Percentiles rank a stretch among this genome's conserved stretches.
Conservation (phyloP, 306 rosid species). For the Vachellia collinsii region DNA sequence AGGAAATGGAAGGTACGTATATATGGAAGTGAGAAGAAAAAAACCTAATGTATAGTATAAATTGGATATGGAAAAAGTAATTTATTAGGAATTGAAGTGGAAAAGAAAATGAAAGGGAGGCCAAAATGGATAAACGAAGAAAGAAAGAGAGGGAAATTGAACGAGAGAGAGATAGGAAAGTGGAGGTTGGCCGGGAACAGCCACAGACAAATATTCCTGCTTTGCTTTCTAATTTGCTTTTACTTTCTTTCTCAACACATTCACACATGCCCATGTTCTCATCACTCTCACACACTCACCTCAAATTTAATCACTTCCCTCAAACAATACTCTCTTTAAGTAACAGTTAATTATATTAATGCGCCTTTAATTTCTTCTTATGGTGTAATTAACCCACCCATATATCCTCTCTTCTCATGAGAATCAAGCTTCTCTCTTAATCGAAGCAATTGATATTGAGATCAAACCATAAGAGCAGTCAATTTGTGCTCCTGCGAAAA, state of each 20-base stretch:
- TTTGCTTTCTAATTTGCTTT: neutral
- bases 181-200: constrained; percentile 3
- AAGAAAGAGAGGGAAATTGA: neutral
- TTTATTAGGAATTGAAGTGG: neutral
- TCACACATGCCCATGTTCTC: constrained; percentile 8
- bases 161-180: neutral
- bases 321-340: neutral
- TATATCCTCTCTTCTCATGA: neutral
- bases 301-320: neutral
- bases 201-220: constrained; percentile 11
- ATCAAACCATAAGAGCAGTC: neutral
- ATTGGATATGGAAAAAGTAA: neutral
- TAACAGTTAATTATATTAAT: neutral
- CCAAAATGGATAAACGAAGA: constrained; percentile 1
- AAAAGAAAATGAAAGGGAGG: neutral
- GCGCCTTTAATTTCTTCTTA: neutral
- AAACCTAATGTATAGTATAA: neutral
- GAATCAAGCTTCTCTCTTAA: neutral
- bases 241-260: neutral
- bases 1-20: neutral
- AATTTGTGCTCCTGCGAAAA: too few species aligned
- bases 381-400: neutral
- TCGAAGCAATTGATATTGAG: neutral
- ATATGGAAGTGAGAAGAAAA: neutral
- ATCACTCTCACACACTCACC: neutral